Evolutionary conservation across 495 filamentous ascomycete species (phyloP), one percentile per base, ranked within the genome.

Genomic region (Penicillium tannophilum): DNA sequence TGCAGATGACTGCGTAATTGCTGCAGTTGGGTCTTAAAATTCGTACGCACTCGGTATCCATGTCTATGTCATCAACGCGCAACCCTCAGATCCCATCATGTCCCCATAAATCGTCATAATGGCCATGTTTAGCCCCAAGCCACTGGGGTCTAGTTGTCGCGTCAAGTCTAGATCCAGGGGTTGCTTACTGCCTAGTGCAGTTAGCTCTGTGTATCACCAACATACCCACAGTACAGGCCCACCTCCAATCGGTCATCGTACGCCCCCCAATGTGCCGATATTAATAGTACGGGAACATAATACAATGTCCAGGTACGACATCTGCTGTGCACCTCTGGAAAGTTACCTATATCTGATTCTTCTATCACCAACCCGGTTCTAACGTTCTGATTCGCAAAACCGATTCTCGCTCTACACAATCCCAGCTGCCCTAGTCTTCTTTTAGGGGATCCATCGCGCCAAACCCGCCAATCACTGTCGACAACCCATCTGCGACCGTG

Each of bases 401-500:
- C 43, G 16, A 46, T 41, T 41, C 17, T 6, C 14, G 2, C 39
- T 41, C 4, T 36, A 36, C 33, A 36, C 42, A 45, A 19, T 6
- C 16, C 2, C 17, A 45, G 14, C 39, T 12, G 10, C 9, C 9
- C 51, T 16, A 24, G n/a, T n/a, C 28, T 6, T 54, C 19, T 35
- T 45, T 17, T 26, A 24, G 53, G 33, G 39, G 33, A 52, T 31
- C 48, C 51, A 41, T 41, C 62, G 66, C 66, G 63, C 54, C 55
- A 69, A 65, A 20, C 26, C 28, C 10, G 19, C 67, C 67, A 70
- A 70, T 70, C 63, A 63, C 23, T 24, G 17, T 9, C 16, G 17
- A 6, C 5, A 58, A 36, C 24, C 24, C 51, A 45, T 28, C 50
- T 57, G 56, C 52, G 24, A 49, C 56, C 54, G 67, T 70, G 67